Base-by-base conservation (phyloP, 139 green algal genomes). In the Chlorella sp. region DNA sequence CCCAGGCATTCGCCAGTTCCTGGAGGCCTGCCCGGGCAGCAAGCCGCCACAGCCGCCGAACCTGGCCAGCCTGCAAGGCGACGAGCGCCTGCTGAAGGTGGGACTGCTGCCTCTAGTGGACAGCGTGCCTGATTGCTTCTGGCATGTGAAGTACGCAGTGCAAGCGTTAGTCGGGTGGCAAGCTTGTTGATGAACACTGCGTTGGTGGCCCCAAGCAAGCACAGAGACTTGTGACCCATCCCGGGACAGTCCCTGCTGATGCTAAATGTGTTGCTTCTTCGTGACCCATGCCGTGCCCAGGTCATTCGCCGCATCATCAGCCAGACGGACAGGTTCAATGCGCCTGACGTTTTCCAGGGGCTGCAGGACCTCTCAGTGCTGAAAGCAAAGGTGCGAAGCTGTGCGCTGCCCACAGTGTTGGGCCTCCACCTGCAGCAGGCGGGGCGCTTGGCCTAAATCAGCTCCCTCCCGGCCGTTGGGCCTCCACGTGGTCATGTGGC, bases 301-400 rank as follows among this genome's bases (percentile, higher is more conserved):
- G 91, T 97, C 43, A 96, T 90, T 1, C 90, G 90, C 9, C 43
- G 80, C 67, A 96, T 96, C 84, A 94, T 96, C 72, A 17, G 69
- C 32, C 34, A 80, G 41, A 86, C 73, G 34, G 26, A 22, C 69
- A 86, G 85, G 9, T 96, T 92, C 79, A 90, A 58, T 9, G 88
- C 92, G 9, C 82, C 89, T 9, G 93, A 96, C 70, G 92, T 94
- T 43, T 96, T 88, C 60, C 87, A 92, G n/a, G 87, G 89, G 64
- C 67, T 89, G 24, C 40, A 84, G 62, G 56, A 58, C 36, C 80
- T 92, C 26, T 76, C 64, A 41, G 62, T 73, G 20, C 76, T 91
- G 19, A 83, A 76, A 51, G 85, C 68, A 14, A 78, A 76, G 76
- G 40, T 69, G 72, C 26, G 28, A 41, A 36, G n/a, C 17, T 11